phyloP scores from a whole-genome alignment of 2,329 filamentous ascomycete species.

The Verticillium alfalfae region DNA sequence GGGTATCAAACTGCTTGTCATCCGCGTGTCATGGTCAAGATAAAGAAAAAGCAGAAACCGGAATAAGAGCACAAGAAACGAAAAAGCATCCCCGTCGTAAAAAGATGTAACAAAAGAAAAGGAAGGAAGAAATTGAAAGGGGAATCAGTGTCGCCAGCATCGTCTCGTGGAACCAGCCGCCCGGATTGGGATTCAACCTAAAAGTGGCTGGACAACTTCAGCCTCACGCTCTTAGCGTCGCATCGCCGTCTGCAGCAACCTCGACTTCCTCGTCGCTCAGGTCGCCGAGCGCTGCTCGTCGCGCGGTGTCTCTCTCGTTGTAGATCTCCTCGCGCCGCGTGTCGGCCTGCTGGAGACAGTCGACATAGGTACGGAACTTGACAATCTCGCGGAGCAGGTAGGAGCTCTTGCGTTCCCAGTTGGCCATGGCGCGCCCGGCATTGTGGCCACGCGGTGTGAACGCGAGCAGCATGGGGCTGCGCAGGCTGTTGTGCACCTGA shows the following conservation, averaged over 20 bases:
- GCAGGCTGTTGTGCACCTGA: slow-evolving; percentile 79
- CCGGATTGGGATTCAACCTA: background rate
- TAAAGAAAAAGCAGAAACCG: background rate
- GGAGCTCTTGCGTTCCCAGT: slow-evolving; percentile 94
- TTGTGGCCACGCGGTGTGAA: slow-evolving; percentile 84
- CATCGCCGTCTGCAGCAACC: slow-evolving; percentile 25
- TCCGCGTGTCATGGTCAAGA: slow-evolving; percentile 1
- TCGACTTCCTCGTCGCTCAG: slow-evolving; percentile 33
- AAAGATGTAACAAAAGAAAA: background rate
- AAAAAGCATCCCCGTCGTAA: too few species aligned
- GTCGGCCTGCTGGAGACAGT: slow-evolving; percentile 70
- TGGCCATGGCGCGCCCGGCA: slow-evolving; percentile 77
- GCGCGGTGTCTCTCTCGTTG: slow-evolving; percentile 47
- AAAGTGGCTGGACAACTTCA: background rate
- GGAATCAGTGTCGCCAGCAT: background rate
- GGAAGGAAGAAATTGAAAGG: background rate
- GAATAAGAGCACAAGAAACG: background rate
- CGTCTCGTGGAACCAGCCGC: background rate
- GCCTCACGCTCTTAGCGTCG: slow-evolving; percentile 24
- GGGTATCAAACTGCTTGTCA: slow-evolving; percentile 10
- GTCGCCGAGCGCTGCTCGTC: slow-evolving; percentile 42
- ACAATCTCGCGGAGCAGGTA: slow-evolving; percentile 91
- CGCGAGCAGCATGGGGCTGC: slow-evolving; percentile 80
- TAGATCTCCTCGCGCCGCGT: slow-evolving; percentile 67
- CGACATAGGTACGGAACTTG: slow-evolving; percentile 94